Percentiles rank a stretch among this genome's conserved stretches.
phyloP scores from a whole-genome alignment of 225 moss, liverwort and hornwort species.

The Pseudoscleropodium purum region DNA sequence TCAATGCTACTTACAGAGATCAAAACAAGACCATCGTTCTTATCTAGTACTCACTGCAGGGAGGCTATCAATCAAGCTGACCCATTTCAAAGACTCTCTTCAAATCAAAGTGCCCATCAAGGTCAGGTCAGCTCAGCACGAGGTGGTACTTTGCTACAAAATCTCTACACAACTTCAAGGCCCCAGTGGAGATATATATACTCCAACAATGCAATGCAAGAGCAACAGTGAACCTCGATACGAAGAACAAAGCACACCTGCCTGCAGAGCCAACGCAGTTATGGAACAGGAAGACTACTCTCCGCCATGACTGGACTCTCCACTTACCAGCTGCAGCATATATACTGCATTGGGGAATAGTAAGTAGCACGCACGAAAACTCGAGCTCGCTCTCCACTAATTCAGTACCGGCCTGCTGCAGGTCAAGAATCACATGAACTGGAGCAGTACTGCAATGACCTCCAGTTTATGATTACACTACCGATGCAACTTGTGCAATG shows the following conservation, averaged over 20 bases:
- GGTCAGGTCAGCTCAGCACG: background rate
- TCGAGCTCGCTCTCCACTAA: background rate
- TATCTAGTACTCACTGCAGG: background rate
- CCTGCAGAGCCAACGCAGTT: background rate
- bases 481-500: background rate
- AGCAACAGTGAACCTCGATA: background rate
- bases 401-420: background rate
- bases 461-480: background rate
- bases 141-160: background rate
- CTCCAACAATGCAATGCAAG: background rate
- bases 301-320: background rate
- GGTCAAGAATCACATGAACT: background rate
- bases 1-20: background rate
- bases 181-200: too few species aligned
- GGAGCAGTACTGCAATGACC: background rate
- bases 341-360: background rate
- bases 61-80: background rate
- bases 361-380: background rate
- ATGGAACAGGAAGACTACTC: background rate
- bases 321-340: background rate
- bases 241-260: background rate
- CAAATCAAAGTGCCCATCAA: background rate
- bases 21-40: background rate
- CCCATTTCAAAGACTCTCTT: background rate
- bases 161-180: background rate